Evolutionary conservation across 129 eudicot species (phyloP), one percentile per base, ranked within the genome.

Genomic region (Saposhnikovia divaricata): DNA sequence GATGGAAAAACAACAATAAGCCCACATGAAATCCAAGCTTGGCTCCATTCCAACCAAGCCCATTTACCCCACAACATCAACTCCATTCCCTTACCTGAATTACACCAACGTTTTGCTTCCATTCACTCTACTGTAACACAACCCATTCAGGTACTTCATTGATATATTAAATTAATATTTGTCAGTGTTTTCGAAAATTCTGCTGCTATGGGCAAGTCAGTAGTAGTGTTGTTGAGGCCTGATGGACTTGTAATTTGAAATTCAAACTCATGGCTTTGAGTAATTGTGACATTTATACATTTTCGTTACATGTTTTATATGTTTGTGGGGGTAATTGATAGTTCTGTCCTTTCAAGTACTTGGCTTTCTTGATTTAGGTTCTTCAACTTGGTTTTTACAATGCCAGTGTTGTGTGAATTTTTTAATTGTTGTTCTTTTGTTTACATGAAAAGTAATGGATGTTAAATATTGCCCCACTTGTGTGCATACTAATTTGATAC

Each of bases 381-480:
- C 13, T 47, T 47, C 2, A 47, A 12, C 4, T 11, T 13, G 1
- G 14, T 44, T 47, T 47, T 47, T 47, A 47, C 4, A 47, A 47
- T 47, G 51, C 3, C 4, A 2, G 0, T 10, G 50, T 46, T 3
- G 15, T 46, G 50, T 46, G 15, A 47, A 13, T 47, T 12, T 47
- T 47, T 47, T 47, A 47, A 47, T 47, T 47, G 18, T 47, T 12
- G 18, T 47, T 3, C 90, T 93, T n/a, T 93, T 96, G 92, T 96
- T 91, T 82, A 90, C 79, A 81, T 89, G 89, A 71, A 93, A 91
- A 78, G 34, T 31, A 31, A 96, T 89, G 75, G 98, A 93, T 45
- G 86, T 93, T 40, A 96, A 91, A 28, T 88, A 90, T 73, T 93
- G 82, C 45, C 97, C 97, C 97, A 25, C 98, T 89, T 80, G 97